Evolutionary conservation across 2,329 filamentous ascomycete genomes (phyloP).

Genomic region (Epicoccum nigrum): DNA sequence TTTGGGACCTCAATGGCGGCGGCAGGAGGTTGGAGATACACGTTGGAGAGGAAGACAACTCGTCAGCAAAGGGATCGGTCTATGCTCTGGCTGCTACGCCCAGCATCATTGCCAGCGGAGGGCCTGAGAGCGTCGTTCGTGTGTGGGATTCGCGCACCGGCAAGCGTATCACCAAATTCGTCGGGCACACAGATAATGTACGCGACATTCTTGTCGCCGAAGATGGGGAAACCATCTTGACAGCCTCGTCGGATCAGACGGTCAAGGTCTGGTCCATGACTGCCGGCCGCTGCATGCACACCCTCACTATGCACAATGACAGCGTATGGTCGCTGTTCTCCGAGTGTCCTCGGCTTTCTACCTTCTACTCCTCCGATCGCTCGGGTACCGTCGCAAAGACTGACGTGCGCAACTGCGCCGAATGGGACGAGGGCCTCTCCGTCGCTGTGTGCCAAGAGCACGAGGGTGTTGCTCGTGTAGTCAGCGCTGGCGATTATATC

Average conservation of each 20-base stretch:
- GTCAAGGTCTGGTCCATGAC: conserved; percentile 98
- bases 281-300: conserved; percentile 95
- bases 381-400: conserved; percentile 96
- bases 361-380: conserved; percentile 95
- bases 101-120: conserved; percentile 86
- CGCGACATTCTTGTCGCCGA: conserved; percentile 89
- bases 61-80: conserved; percentile 86
- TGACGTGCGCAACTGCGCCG: conserved; percentile 76
- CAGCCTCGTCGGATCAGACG: conserved; percentile 93
- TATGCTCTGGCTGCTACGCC: conserved; percentile 85
- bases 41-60: conserved; percentile 79
- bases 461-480: conserved; percentile 73
- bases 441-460: conserved; percentile 93
- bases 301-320: conserved; percentile 97
- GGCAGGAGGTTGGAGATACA: conserved; percentile 89
- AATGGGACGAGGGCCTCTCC: conserved; percentile 86
- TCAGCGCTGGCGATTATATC: conserved; percentile 72
- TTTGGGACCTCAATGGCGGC: conserved; percentile 91
- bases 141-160: conserved; percentile 91
- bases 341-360: conserved; percentile 78
- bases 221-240: conserved; percentile 88
- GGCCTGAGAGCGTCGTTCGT: conserved; percentile 89
- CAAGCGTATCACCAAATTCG: conserved; percentile 91
- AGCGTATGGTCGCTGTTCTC: conserved; percentile 97
- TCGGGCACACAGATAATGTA: conserved; percentile 94